Conservation (phyloP, 495 filamentous ascomycete genomes). For the Aspergillus bertholletiae region DNA sequence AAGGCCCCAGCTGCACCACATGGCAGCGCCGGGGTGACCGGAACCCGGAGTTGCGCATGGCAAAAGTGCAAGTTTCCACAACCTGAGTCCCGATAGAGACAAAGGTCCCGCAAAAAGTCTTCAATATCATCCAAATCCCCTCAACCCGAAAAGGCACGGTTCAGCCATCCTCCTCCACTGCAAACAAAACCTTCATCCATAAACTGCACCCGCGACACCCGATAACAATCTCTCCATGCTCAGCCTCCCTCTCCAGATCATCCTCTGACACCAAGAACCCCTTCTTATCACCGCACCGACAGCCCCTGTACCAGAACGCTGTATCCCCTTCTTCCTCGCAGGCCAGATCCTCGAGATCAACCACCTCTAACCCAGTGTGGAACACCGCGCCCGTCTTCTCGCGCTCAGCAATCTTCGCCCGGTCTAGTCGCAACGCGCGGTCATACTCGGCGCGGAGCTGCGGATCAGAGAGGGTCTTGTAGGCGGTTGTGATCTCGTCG, state of each 20-base stretch:
- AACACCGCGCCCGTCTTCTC: constrained; percentile 37
- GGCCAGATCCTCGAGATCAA: constrained; percentile 79
- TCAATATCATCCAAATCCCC: too few relatives aligned
- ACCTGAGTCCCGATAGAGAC: too few relatives aligned
- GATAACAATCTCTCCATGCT: constrained; percentile 67
- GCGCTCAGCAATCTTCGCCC: constrained; percentile 19
- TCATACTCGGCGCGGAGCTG: constrained; percentile 63
- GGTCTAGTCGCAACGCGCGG: constrained; percentile 42
- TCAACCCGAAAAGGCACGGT: neutral
- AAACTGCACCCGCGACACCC: constrained; percentile 81
- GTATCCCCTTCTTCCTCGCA: constrained; percentile 43
- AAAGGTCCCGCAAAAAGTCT: too few relatives aligned
- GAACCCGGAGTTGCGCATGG: too few relatives aligned
- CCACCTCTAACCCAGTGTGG: constrained; percentile 68
- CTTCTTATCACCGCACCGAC: constrained; percentile 75
- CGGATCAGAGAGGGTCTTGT: constrained; percentile 62
- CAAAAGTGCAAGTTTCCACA: too few relatives aligned
- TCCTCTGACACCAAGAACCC: constrained; percentile 68
- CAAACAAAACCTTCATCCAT: constrained; percentile 74
- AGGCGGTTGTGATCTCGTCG: constrained; percentile 78
- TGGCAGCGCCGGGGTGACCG: too few relatives aligned
- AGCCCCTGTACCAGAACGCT: constrained; percentile 60
- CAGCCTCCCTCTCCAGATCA: constrained; percentile 63
- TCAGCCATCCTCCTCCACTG: constrained; percentile 44
- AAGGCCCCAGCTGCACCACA: too few relatives aligned